A percentile compares a stretch with the other conserved stretches of the same genome.
Conservation (phyloP, 305 asterid genomes). For the Fraxinus angustifolia region DNA sequence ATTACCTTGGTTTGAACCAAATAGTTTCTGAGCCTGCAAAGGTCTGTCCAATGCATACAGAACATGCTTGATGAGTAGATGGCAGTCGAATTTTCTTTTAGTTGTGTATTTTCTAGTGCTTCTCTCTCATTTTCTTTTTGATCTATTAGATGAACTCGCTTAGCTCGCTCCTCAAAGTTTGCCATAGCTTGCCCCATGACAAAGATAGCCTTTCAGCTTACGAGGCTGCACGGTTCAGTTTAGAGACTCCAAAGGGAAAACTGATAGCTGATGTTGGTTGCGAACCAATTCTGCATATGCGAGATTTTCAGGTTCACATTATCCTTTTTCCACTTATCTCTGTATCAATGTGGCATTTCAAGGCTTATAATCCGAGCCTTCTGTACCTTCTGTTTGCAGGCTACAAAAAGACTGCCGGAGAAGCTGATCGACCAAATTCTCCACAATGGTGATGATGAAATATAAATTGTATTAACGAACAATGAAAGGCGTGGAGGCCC, state of each 20-base stretch:
- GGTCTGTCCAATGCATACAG: not conserved
- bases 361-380: not conserved
- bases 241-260: slow-evolving; percentile 76
- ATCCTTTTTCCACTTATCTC: not conserved
- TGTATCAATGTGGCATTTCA: not conserved
- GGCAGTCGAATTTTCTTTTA: not conserved
- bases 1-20: not conserved
- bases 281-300: slow-evolving; percentile 92
- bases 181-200: slow-evolving; percentile 59
- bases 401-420: slow-evolving; percentile 70
- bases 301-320: slow-evolving; percentile 79
- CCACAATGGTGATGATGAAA: slow-evolving; percentile 30
- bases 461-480: not conserved
- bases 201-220: slow-evolving; percentile 55
- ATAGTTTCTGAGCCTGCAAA: not conserved
- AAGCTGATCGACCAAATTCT: slow-evolving; percentile 70
- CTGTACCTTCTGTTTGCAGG: slow-evolving; percentile 37
- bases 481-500: not conserved
- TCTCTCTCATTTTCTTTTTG: slow-evolving; percentile 17
- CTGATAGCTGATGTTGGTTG: slow-evolving; percentile 90
- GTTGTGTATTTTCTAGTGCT: not conserved
- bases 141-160: slow-evolving; percentile 79
- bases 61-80: not conserved
- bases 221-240: slow-evolving; percentile 78
- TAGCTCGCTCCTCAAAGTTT: slow-evolving; percentile 66